phyloP scores from a whole-genome alignment of 2,329 filamentous ascomycete species.

The Arachnopeziza araneosa region DNA sequence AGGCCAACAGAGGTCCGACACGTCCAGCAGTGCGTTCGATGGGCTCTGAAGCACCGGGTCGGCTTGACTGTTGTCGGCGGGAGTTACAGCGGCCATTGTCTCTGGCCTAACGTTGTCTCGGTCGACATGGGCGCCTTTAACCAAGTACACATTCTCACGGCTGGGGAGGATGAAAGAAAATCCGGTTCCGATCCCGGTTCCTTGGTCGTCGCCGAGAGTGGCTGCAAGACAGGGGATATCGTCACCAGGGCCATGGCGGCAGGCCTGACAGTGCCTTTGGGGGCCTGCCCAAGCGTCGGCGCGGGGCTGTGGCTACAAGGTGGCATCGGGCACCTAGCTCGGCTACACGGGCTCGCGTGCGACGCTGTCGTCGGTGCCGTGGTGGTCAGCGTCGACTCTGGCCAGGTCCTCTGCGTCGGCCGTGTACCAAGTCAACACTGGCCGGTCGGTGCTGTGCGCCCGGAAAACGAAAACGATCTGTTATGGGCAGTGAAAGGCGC shows the following conservation, averaged over 20 bases:
- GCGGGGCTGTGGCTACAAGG: slow-evolving; percentile 60
- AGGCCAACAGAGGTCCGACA: slow-evolving; percentile 42
- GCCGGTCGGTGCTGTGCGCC: slow-evolving; percentile 14
- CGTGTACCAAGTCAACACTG: slow-evolving; percentile 8
- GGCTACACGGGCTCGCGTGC: slow-evolving; percentile 48
- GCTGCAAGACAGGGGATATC: slow-evolving; percentile 52
- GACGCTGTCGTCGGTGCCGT: slow-evolving; percentile 57
- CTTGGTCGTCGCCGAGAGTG: slow-evolving; percentile 44
- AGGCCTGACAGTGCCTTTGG: slow-evolving; percentile 52
- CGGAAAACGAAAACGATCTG: slow-evolving; percentile 18
- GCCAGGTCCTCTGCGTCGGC: slow-evolving; percentile 46
- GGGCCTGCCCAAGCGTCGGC: slow-evolving; percentile 57
- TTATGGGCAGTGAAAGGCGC: slow-evolving; percentile 23
- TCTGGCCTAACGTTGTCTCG: slow-evolving; percentile 45
- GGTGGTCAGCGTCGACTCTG: slow-evolving; percentile 45
- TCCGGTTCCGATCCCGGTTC: slow-evolving; percentile 16
- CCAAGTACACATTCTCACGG: slow-evolving; percentile 39
- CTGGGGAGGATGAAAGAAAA: slow-evolving; percentile 13
- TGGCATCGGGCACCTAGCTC: slow-evolving; percentile 44
- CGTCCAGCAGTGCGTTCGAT: slow-evolving; percentile 49
- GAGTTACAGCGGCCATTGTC: slow-evolving; percentile 55
- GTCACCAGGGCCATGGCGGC: slow-evolving; percentile 36
- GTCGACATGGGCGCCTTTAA: slow-evolving; percentile 55
- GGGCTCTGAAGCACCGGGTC: slow-evolving; percentile 44
- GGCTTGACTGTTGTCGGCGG: slow-evolving; percentile 50